Evolutionary conservation across 441 rosid genomes (phyloP).

Genomic region (Populus trichocarpa): DNA sequence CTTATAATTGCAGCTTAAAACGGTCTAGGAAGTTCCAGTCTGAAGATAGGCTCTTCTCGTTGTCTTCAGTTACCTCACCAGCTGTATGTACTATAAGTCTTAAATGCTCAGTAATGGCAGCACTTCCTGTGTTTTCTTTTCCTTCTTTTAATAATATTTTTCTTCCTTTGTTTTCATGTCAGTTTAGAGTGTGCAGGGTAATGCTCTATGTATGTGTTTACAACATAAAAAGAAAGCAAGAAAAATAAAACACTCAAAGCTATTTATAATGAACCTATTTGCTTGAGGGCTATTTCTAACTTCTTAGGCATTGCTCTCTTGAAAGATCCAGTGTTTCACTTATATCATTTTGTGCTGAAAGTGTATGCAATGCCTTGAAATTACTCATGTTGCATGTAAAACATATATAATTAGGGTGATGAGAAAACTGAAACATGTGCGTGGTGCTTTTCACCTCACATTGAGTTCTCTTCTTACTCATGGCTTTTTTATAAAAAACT

Average conservation of each 20-base stretch:
- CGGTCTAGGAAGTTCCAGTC: conserved; percentile 94
- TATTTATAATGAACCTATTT: background rate
- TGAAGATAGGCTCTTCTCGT: conserved; percentile 93
- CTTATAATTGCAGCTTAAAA: conserved; percentile 62
- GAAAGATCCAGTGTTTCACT: background rate
- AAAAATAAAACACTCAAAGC: background rate
- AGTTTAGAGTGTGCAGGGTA: background rate
- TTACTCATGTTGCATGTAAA: background rate
- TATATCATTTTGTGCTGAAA: background rate
- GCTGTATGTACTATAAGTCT: conserved; percentile 56
- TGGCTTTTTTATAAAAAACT: background rate
- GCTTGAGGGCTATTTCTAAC: background rate
- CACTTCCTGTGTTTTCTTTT: background rate
- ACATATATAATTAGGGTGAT: background rate
- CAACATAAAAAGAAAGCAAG: background rate
- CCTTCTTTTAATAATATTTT: background rate
- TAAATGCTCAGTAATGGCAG: background rate
- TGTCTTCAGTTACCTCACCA: conserved; percentile 89
- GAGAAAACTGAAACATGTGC: background rate
- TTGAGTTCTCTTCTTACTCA: background rate
- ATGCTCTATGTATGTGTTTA: background rate
- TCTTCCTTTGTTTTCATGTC: background rate
- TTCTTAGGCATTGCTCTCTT: background rate
- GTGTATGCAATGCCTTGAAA: background rate
- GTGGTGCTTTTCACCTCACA: background rate